phyloP scores from a whole-genome alignment of 2,329 filamentous ascomycete genomes.

The Penicillium sp. region DNA sequence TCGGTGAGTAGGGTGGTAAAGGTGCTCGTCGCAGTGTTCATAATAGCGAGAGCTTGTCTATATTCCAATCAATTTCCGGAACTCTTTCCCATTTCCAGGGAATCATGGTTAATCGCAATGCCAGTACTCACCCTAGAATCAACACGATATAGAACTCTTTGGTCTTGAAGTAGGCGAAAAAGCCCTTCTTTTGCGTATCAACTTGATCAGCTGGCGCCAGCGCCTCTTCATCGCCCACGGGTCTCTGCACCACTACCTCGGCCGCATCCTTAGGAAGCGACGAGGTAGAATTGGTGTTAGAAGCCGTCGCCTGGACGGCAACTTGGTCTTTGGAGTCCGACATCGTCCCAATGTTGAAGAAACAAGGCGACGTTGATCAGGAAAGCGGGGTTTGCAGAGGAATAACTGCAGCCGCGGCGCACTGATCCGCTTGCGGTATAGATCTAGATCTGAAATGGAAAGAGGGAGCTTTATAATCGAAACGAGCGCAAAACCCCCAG shows the following conservation, averaged over 20 bases:
- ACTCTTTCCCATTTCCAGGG: neutral
- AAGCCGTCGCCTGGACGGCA: conserved; percentile 21
- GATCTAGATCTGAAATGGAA: neutral
- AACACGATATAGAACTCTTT: conserved; percentile 86
- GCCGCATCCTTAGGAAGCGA: conserved; percentile 21
- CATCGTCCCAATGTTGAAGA: conserved; percentile 21
- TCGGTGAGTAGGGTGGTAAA: conserved; percentile 73
- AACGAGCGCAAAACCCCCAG: conserved; percentile 59
- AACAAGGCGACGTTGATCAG: neutral
- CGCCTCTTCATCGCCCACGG: conserved; percentile 14
- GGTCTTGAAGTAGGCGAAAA: conserved; percentile 73
- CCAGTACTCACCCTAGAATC: conserved; percentile 61
- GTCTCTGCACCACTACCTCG: conserved; percentile 14
- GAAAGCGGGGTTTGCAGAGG: conserved; percentile 6
- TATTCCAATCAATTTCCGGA: neutral
- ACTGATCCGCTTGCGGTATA: conserved; percentile 5
- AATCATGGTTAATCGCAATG: neutral
- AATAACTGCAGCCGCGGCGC: conserved; percentile 2
- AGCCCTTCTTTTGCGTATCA: conserved; percentile 48
- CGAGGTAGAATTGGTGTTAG: conserved; percentile 6
- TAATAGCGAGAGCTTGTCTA: conserved; percentile 78
- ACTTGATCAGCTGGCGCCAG: conserved; percentile 37
- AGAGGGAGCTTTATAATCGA: conserved; percentile 49
- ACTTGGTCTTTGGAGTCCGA: conserved; percentile 28
- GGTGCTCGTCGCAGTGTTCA: conserved; percentile 91